phyloP scores from a whole-genome alignment of 495 filamentous ascomycete genomes.

The Talaromyces borbonicus region DNA sequence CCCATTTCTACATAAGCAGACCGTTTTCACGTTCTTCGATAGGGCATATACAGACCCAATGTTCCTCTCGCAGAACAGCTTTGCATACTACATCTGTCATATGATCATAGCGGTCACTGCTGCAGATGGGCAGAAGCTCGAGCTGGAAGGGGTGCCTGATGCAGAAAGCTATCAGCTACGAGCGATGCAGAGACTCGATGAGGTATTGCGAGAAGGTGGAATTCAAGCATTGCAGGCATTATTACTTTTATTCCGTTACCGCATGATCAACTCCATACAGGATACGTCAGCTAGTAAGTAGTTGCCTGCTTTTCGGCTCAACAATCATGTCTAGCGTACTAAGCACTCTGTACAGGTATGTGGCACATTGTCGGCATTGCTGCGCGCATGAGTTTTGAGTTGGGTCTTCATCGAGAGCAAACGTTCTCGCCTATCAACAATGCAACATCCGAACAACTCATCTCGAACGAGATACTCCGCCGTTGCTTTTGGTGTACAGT shows the following conservation, averaged over 20 bases:
- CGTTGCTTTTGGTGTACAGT: conserved; percentile 20
- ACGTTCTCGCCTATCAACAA: conserved; percentile 4
- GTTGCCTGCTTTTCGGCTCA: too few species aligned
- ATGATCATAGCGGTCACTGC: conserved; percentile 19
- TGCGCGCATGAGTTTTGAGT: conserved; percentile 17
- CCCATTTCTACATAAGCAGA: conserved; percentile 12
- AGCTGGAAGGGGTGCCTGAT: conserved; percentile 16
- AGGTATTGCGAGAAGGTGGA: conserved; percentile 11
- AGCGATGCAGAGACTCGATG: conserved; percentile 9
- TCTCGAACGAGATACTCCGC: conserved; percentile 10
- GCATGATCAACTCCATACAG: conserved; percentile 17
- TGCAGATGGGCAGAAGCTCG: conserved; percentile 14
- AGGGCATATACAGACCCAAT: conserved; percentile 12
- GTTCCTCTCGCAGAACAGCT: conserved; percentile 9
- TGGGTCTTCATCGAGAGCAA: conserved; percentile 19
- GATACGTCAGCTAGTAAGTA: conserved; percentile 17
- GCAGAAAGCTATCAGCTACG: conserved; percentile 14
- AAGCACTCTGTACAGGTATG: neutral
- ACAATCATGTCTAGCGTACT: too few species aligned
- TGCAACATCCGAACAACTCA: neutral
- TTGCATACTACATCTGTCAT: conserved; percentile 14
- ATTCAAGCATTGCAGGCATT: conserved; percentile 17
- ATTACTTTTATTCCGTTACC: conserved; percentile 17
- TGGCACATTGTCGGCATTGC: conserved; percentile 21
- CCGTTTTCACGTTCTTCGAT: conserved; percentile 6